Base-by-base conservation (phyloP, 352 stramenopile species). In the Peronospora tabacina region DNA sequence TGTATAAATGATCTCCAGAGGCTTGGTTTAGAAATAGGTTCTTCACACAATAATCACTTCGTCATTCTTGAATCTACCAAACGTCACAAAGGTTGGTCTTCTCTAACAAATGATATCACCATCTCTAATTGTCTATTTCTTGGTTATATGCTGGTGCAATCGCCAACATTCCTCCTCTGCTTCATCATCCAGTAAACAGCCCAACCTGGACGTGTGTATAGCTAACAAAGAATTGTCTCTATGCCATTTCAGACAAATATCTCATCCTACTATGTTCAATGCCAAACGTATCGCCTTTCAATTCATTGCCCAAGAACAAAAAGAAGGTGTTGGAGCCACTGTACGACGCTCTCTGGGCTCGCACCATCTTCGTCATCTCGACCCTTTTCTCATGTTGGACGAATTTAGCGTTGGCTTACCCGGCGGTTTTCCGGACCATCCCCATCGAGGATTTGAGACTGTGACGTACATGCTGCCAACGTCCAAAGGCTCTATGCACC, bases 401-500 rank as follows among this genome's bases (percentile, higher is more conserved):
- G 72, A 84, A 35, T 77, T 77, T 56, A 63, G 75, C 47, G 56
- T 71, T 6, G 70, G 58, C 0, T 36, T 79, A 0, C 68, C 85
- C 2, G 83, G 89, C 22, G 88, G 88, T 1, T 97, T 96, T 70
- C 81, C 88, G 1, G 67, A 87, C 26, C 90, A 97, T 70, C 85
- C 86, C 16, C 90, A 97, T 65, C 62, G 85, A 40, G 90, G 90
- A 16, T 97, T 97, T 49, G 72, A 95, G 42, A 97, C 87, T 1
- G 68, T 97, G 0, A 97, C 90, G 16, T 96, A 95, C 63, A 74
- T 92, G 63, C 55, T 97, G 8, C 70, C 70, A 19, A 66, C 56
- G 0, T 75, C 66, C 4, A 69, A 85, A 43, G 88, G 90, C 22
- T 72, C 79, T 16, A 90, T 97, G 64, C 52, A 57, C 0, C 90